Percentiles rank a stretch among this genome's conserved stretches.
Evolutionary conservation across 1,139 yeast species (phyloP).

Genomic region (Pichia norvegensis): DNA sequence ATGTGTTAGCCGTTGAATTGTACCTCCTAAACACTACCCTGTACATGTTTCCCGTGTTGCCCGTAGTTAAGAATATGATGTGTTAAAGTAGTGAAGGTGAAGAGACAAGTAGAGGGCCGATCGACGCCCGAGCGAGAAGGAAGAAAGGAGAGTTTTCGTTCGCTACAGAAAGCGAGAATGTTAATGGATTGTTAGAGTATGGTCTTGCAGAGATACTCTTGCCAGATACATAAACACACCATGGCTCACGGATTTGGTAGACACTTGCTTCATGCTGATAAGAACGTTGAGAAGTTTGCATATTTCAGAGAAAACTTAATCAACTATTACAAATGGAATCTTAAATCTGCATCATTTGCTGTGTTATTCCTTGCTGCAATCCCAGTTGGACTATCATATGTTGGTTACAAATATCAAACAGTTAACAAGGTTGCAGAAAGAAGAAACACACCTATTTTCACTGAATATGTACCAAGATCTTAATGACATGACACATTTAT

Average conservation of each 20-base stretch:
- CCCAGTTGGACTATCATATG: conserved; percentile 29
- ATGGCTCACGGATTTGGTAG: conserved; percentile 30
- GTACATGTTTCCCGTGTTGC: background rate
- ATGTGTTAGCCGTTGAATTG: background rate
- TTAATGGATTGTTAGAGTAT: no score
- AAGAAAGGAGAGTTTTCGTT: no score
- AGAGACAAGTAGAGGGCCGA: no score
- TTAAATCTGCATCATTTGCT: conserved; percentile 27
- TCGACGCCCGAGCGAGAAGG: no score
- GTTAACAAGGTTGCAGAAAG: conserved; percentile 25
- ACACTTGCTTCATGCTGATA: conserved; percentile 25
- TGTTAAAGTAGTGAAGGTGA: no score
- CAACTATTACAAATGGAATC: conserved; percentile 27
- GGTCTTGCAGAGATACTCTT: no score
- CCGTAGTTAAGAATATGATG: background rate
- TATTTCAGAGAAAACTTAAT: conserved; percentile 29
- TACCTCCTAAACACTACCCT: background rate
- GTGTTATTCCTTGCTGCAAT: conserved; percentile 28
- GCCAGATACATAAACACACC: background rate
- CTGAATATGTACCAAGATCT: conserved; percentile 29
- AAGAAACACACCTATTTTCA: conserved; percentile 21
- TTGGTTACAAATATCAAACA: conserved; percentile 28
- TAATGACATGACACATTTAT: conserved; percentile 6
- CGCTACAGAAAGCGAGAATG: no score
- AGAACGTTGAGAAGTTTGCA: conserved; percentile 27